Base-by-base conservation (phyloP, 2,329 filamentous ascomycete species). In the Gaeumannomyces tritici region DNA sequence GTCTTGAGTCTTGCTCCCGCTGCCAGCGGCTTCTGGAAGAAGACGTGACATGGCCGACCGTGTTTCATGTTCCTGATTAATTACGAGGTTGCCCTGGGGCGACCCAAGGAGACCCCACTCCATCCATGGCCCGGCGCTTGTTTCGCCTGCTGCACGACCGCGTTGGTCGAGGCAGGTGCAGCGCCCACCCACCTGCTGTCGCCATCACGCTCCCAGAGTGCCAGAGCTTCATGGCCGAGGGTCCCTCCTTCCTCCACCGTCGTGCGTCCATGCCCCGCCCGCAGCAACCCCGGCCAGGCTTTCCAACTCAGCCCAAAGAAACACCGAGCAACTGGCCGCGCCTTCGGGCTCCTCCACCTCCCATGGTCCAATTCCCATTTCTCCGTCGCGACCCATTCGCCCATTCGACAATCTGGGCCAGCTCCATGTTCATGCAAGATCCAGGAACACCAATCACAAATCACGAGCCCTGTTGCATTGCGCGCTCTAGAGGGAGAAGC, bases 131-230 rank as follows among this genome's bases (percentile, higher is more conserved):
- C 9, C 21, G 64, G 63, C 58, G 62, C 67, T 65, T 71, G 68
- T 70, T 70, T 70, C 67, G 66, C 64, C 61, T 68, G 58, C 68
- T 69, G 68, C 67, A 68, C 64, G 64, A 69, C 67, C 64, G 64
- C 56, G 31, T 33, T 33, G 31, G 31, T 61, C 59, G 28, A 55
- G 29, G 21, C 57, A 28, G 57, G 57, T 59, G 57, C 42, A 18
- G 15, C 42, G 42, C 42, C 29, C 29, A 9, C 29, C 31, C 42
- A 21, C 21, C 42, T 11, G 31, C 31, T 11, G 8, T 31, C 35
- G 11, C 4, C 35, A 42, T 42, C 35, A 18, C 35, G 4, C 18
- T n/a, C n/a, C n/a, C n/a, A n/a, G n/a, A n/a, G n/a, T n/a, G n/a
- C n/a, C n/a, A n/a, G n/a, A n/a, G n/a, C n/a, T n/a, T n/a, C n/a